Base-by-base conservation (phyloP, 2,329 filamentous ascomycete genomes). In the Samsoniella hepiali region DNA sequence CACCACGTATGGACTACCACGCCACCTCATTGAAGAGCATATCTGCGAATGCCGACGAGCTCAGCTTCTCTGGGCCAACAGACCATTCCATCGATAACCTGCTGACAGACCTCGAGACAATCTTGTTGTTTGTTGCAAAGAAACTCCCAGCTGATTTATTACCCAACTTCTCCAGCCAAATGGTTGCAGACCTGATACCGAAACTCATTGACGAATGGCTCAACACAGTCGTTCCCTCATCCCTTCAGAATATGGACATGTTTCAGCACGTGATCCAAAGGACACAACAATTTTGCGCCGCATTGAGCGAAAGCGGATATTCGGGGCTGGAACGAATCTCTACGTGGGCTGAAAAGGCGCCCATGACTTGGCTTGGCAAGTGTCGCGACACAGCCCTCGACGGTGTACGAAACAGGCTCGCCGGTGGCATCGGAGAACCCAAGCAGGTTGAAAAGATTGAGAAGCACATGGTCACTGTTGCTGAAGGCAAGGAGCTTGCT, bases 341-440 rank as follows among this genome's bases (percentile, higher is more conserved):
- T 51, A 86, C 91, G 31, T 99, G 95, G 94, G 88, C 91, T 0
- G 85, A 88, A 47, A 88, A 89, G 65, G 90, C 91, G 1, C 91
- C 93, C 0, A 86, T 87, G 63, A 88, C 92, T 32, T 99, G 95
- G 95, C 82, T 98, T 15, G 85, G 85, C 2, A 94, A 92, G 72
- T 89, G 93, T 67, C 87, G 91, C 70, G 93, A 96, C 70, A 87
- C 84, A 40, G 88, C 91, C 0, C 82, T 99, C 31, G 89, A 93
- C 65, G 83, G 84, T 40, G 87, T 96, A 13, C 86, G 95, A 31
- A 83, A 77, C 27, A 84, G 89, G 53, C 81, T 97, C 2, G 82
- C 87, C 3, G 78, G 79, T 58, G 91, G 89, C 0, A 82, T 94
- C 45, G 88, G 88, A 9, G 76, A 81, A 32, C 82, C 88, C 15